Evolutionary conservation across 73 alveolate genomes (phyloP).

Genomic region (Paramecium bursaria): DNA sequence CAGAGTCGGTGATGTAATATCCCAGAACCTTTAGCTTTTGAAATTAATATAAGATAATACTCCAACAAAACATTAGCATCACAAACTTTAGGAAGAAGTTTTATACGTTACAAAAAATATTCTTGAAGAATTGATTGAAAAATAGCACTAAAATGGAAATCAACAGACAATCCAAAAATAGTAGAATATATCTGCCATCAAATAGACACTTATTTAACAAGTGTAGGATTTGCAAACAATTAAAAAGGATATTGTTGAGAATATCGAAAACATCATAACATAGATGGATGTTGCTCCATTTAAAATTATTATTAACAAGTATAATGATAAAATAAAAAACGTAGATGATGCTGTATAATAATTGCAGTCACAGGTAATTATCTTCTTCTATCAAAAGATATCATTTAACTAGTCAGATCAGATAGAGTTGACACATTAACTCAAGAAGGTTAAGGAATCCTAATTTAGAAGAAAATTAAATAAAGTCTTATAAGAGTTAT

Average conservation of each 20-base stretch:
- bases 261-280: constrained; percentile 31
- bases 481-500: constrained; percentile 22
- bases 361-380: background rate
- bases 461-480: background rate
- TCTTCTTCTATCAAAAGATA: background rate
- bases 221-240: constrained; percentile 19
- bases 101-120: background rate
- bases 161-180: constrained; percentile 28
- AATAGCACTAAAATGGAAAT: constrained; percentile 6
- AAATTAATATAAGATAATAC: constrained; percentile 17
- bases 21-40: constrained; percentile 17
- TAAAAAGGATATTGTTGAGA: constrained; percentile 40
- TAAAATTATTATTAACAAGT: constrained; percentile 40
- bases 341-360: constrained; percentile 1
- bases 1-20: constrained; percentile 37
- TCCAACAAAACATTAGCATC: constrained; percentile 11
- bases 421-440: background rate
- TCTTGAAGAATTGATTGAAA: constrained; percentile 19
- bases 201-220: constrained; percentile 14
- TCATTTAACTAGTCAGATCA: background rate
- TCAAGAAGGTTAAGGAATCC: constrained; percentile 32
- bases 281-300: constrained; percentile 60
- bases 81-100: constrained; percentile 20
- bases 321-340: constrained; percentile 21
- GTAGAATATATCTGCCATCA: background rate